Evolutionary conservation across 2,329 filamentous ascomycete genomes (phyloP), one percentile per base, ranked within the genome.

Genomic region (Trichophyton simii): DNA sequence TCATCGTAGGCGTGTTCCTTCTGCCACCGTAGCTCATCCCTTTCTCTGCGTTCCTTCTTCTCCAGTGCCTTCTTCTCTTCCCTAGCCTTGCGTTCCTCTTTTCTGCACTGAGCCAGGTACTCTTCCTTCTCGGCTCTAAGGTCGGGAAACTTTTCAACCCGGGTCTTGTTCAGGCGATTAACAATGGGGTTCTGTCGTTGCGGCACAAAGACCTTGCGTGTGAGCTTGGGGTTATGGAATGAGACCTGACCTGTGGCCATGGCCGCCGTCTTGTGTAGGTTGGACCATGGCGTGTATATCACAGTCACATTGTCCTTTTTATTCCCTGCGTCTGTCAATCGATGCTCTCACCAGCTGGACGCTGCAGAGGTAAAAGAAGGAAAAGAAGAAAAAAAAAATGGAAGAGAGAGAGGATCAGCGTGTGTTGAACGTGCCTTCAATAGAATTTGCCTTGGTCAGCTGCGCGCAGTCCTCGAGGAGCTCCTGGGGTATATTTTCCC

Each of bases 1-100:
- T 96, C 91, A 71, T 97, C 94, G 73, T 99, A 99, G 1, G 91
- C 92, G 76, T 99, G 92, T n/a, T 96, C 91, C 76, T 94, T 94
- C 75, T 95, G 89, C 81, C 86, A 95, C 74, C 95, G 95, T 76
- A 92, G 83, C 75, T 95, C 87, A 74, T 89, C 88, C 66, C 89
- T 82, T 77, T 96, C 89, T 73, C 90, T 87, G 58, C 71, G 73
- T 64, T 78, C 75, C 61, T 71, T 70, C 65, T 77, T 76, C 46
- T 78, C 76, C 58, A 67, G 68, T 6, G 68, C 66, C 60, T 72
- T 72, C 63, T 73, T 72, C 63, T 76, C 72, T 34, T 78, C 75
- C 50, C 74, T 68, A 13, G 60, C 48, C 60, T 75, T 75, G 42
- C 76, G 68, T 57, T 96, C 90, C 63, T 79, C 81, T 72, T 84